Evolutionary conservation across 495 filamentous ascomycete genomes (phyloP).

Genomic region (Penicillium desertorum): DNA sequence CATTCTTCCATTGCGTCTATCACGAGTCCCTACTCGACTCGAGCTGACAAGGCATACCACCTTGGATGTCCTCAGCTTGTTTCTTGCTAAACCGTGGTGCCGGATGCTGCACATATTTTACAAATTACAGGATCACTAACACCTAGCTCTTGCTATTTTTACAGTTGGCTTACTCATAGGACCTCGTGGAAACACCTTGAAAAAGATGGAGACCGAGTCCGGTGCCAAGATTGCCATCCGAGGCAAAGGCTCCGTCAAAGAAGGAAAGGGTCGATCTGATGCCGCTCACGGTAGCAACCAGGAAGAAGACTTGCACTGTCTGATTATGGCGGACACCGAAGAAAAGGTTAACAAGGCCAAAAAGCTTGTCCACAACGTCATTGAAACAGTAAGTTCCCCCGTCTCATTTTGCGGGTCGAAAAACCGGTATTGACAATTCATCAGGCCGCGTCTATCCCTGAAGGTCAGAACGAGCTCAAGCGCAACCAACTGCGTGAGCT

Average conservation of each 20-base stretch:
- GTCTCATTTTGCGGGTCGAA: not conserved
- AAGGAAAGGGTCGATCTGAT: slow-evolving; percentile 98
- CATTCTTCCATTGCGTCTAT: slow-evolving; percentile 49
- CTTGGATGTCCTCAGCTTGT: slow-evolving; percentile 46
- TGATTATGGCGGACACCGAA: slow-evolving; percentile 99
- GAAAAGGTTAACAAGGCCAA: slow-evolving; percentile 98
- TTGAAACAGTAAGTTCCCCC: slow-evolving; percentile 80
- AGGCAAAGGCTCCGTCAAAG: slow-evolving; percentile 98
- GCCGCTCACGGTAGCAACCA: slow-evolving; percentile 99
- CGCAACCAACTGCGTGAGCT: slow-evolving; percentile 96
- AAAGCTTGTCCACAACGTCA: slow-evolving; percentile 93
- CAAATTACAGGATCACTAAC: slow-evolving; percentile 70
- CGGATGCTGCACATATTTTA: slow-evolving; percentile 38
- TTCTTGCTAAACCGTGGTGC: slow-evolving; percentile 59
- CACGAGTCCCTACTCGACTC: slow-evolving; percentile 52
- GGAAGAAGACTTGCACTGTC: slow-evolving; percentile 97
- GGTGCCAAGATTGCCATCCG: slow-evolving; percentile 98
- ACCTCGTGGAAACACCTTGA: slow-evolving; percentile 97
- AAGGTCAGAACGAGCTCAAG: slow-evolving; percentile 98
- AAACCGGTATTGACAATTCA: not conserved
- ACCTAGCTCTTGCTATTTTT: slow-evolving; percentile 73
- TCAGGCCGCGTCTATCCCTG: slow-evolving; percentile 95
- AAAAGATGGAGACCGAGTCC: slow-evolving; percentile 98
- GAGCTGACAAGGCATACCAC: slow-evolving; percentile 38
- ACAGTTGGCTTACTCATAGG: slow-evolving; percentile 99